Conservation (phyloP, 139 green algal species). For the Volvox reticuliferus region DNA sequence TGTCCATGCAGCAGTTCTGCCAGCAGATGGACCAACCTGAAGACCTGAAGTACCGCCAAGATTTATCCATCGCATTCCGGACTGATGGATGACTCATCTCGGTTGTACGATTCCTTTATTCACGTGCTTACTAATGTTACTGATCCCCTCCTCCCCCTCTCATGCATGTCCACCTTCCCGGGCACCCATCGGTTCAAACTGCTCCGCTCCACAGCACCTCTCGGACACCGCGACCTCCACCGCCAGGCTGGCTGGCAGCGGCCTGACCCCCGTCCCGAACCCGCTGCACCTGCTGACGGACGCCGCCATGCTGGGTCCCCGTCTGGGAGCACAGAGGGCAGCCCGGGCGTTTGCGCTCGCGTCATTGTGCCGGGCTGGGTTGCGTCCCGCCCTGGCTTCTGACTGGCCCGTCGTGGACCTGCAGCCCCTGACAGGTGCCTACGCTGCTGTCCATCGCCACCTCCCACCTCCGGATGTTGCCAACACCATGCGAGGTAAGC, state of each 20-base stretch:
- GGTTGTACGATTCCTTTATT: too few relatives aligned
- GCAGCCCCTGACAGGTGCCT: conserved; percentile 57
- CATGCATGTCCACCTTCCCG: too few relatives aligned
- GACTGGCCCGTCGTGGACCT: conserved; percentile 83
- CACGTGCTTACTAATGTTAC: too few relatives aligned
- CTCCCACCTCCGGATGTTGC: conserved; percentile 1
- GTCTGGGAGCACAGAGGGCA: conserved; percentile 59
- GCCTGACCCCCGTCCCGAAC: conserved; percentile 71
- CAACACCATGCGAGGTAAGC: background rate
- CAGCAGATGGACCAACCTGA: too few relatives aligned
- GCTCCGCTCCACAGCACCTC: conserved; percentile 67
- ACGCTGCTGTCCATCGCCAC: conserved; percentile 47
- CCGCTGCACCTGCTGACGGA: conserved; percentile 80
- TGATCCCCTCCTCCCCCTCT: background rate
- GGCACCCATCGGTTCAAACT: too few relatives aligned
- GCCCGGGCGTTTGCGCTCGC: conserved; percentile 59
- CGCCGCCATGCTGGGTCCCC: conserved; percentile 55
- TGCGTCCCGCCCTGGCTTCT: conserved; percentile 57
- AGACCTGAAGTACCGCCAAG: too few relatives aligned
- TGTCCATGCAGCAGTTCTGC: too few relatives aligned
- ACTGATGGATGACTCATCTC: too few relatives aligned
- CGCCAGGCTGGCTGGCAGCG: conserved; percentile 8
- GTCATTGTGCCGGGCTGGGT: conserved; percentile 57
- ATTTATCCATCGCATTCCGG: too few relatives aligned
- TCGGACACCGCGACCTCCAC: conserved; percentile 36